Evolutionary conservation across 2,329 filamentous ascomycete genomes (phyloP), one percentile per base, ranked within the genome.

Genomic region (Ophiostoma sp.): DNA sequence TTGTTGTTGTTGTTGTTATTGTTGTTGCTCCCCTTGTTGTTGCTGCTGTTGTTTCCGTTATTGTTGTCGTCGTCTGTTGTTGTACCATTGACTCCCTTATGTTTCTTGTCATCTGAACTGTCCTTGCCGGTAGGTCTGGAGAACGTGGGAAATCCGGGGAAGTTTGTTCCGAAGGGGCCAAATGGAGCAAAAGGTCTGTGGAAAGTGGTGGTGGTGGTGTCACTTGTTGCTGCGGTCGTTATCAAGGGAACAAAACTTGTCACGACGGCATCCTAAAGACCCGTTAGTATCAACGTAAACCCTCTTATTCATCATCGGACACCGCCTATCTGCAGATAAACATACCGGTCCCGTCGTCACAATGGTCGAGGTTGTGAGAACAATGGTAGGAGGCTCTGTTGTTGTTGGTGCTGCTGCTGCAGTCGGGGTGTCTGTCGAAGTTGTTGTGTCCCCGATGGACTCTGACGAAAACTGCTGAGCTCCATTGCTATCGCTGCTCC

Each of bases 101-200:
- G 72, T n/a, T 73, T 73, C 22, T 59, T 73, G 69, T 70, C 69
- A 48, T 73, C 72, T 1, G 64, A 33, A 36, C 71, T 22, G 42
- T 33, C 39, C 19, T 36, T 59, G 3, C 33, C 61, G 9, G 50
- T 55, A 31, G 70, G 61, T 15, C 15, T n/a, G 2, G 59, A 11
- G 9, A 45, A 61, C 9, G n/a, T 48, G 7, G 57, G n/a, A 8
- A 68, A 55, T 17, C 61, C 61, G 15, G 61, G 22, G 12, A 71
- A 71, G 72, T 31, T 48, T 3, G 66, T 55, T 15, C 61, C 66
- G 45, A 70, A 69, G 25, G 71, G 22, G 12, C 25, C 64, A 22
- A 36, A 45, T 28, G 52, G 36, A 11, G 22, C 39, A 17, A 70
- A 57, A 19, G 22, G 28, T 31, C 39, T 73, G 57, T 63, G 11